These are phyloP conservation scores for Passiflora organensis DNA, from an alignment of 345 rosid genomes.

Conservation along the genomic window DNA sequence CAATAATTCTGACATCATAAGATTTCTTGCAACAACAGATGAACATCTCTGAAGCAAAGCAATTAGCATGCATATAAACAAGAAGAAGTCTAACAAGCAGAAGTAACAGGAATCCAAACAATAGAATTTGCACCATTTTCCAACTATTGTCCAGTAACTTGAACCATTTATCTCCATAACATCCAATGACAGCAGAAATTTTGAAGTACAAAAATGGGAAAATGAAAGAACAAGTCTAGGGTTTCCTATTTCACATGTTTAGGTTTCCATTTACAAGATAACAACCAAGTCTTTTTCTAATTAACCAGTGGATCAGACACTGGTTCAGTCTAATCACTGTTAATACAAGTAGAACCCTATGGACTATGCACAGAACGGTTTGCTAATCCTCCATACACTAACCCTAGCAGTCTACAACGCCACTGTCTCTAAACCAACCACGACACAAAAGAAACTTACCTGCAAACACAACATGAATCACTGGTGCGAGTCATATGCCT, in stretches of 20 bases:
- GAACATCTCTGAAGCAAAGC: too few relatives aligned
- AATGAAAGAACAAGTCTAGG: background rate
- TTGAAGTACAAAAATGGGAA: background rate
- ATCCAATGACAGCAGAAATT: background rate
- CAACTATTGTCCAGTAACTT: conserved; percentile 6
- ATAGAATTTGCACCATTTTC: background rate
- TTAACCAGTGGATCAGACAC: conserved; percentile 7
- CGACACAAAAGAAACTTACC: conserved; percentile 6
- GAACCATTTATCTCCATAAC: background rate
- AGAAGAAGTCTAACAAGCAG: background rate
- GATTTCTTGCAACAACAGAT: background rate
- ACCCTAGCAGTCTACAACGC: background rate
- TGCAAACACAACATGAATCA: background rate
- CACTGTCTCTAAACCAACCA: background rate
- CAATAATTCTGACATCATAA: background rate
- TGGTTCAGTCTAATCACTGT: conserved; percentile 4
- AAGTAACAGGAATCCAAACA: background rate
- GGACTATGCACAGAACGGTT: conserved; percentile 3
- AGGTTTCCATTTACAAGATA: conserved; percentile 10
- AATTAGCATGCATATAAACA: background rate
- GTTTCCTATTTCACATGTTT: conserved; percentile 11
- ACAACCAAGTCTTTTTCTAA: conserved; percentile 9
- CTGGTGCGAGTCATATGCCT: conserved; percentile 30
- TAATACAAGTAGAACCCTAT: conserved; percentile 1
- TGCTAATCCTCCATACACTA: conserved; percentile 4